These are phyloP conservation scores for carrot (Daucus carota) DNA, from an alignment of 129 eudicot species.

Conservation along the genomic window DNA sequence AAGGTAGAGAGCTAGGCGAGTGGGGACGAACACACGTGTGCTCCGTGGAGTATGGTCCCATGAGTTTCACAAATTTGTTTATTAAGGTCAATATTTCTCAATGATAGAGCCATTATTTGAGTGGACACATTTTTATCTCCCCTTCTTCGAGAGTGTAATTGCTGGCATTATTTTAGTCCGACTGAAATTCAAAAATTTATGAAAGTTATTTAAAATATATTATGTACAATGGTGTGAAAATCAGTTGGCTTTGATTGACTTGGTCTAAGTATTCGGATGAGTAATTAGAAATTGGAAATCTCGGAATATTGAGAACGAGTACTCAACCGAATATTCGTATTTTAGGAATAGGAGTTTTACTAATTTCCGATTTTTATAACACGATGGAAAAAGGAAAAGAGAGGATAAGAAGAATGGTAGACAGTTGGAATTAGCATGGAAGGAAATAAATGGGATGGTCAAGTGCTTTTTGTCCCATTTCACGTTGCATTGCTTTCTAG, in stretches of 20 bases:
- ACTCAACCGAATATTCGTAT: too few species aligned
- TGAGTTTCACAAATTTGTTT: conserved; percentile 28
- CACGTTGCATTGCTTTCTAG: conserved; percentile 42
- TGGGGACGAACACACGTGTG: conserved; percentile 48
- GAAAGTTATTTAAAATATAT: too few species aligned
- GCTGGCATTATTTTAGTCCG: too few species aligned
- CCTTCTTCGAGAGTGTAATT: too few species aligned
- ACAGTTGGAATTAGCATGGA: conserved; percentile 1
- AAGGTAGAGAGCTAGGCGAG: not conserved
- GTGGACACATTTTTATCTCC: conserved; percentile 29
- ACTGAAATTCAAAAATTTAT: too few species aligned
- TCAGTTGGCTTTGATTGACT: too few species aligned
- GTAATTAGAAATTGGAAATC: too few species aligned
- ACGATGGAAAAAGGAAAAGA: not conserved
- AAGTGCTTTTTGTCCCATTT: conserved; percentile 39
- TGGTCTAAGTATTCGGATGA: too few species aligned
- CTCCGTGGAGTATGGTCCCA: conserved; percentile 39
- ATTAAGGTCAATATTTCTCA: conserved; percentile 64
- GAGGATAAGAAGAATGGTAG: conserved; percentile 1
- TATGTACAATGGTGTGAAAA: too few species aligned
- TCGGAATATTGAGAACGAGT: too few species aligned
- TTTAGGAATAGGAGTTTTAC: too few species aligned
- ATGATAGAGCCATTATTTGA: conserved; percentile 63
- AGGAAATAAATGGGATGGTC: conserved; percentile 18
- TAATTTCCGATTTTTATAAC: too few species aligned